Evolutionary conservation across 2,329 filamentous ascomycete genomes (phyloP).

Genomic region (Tolypocladium amazonense): DNA sequence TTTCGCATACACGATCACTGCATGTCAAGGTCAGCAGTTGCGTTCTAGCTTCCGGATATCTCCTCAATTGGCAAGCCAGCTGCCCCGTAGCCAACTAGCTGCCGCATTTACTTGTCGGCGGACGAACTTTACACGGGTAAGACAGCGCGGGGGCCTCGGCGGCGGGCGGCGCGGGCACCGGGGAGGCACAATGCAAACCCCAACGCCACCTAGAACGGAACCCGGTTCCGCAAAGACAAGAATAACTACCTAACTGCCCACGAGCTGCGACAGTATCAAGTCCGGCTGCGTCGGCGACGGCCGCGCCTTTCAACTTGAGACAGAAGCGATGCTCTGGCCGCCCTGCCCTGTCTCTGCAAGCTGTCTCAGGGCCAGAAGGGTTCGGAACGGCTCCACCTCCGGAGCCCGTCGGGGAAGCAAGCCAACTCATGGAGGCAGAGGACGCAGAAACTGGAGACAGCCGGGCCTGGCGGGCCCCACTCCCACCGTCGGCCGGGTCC

Average conservation of each 20-base stretch:
- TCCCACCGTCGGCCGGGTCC: conserved; percentile 1
- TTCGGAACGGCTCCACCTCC: conserved; percentile 1
- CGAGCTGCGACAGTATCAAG: background rate
- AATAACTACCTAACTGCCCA: no score
- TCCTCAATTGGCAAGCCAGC: background rate
- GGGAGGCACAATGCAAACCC: background rate
- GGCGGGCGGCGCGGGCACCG: conserved; percentile 3
- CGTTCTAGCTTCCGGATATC: background rate
- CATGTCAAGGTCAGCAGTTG: background rate
- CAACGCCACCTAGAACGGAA: background rate
- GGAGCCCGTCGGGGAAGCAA: background rate
- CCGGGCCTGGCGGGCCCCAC: background rate
- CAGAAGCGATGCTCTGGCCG: background rate
- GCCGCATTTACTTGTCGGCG: background rate
- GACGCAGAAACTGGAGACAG: background rate
- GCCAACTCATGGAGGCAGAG: background rate
- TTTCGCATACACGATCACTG: background rate
- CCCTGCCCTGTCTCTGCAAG: background rate
- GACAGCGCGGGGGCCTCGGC: background rate
- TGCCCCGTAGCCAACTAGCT: background rate
- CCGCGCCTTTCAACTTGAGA: background rate
- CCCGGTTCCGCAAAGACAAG: background rate
- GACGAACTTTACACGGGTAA: background rate
- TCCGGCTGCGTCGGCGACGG: background rate
- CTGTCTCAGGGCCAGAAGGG: background rate